Percentiles rank a stretch among this genome's conserved stretches.
Conservation (phyloP, 1,139 yeast species). For the Komagataea norvegica region DNA sequence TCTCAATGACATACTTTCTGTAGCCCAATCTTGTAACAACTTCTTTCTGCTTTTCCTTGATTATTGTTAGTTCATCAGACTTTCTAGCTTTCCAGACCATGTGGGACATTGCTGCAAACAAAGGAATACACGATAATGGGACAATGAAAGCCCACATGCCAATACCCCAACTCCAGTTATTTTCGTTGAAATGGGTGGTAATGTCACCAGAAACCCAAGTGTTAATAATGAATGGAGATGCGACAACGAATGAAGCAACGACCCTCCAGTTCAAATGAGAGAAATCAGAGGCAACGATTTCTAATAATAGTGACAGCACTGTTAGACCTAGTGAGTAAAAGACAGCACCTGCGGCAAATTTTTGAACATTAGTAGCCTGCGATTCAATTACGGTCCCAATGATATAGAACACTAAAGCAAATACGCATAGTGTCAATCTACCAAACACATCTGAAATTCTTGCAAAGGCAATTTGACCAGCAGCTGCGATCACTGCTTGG, state of each 20-base stretch:
- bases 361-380: slow-evolving; percentile 52
- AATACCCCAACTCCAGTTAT: slow-evolving; percentile 60
- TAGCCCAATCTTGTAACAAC: slow-evolving; percentile 25
- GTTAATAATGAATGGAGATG: slow-evolving; percentile 63
- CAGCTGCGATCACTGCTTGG: slow-evolving; percentile 61
- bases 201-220: slow-evolving; percentile 68
- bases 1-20: slow-evolving; percentile 27
- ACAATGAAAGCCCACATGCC: slow-evolving; percentile 74
- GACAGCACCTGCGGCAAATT: slow-evolving; percentile 67
- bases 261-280: slow-evolving; percentile 66
- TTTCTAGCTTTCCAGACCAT: slow-evolving; percentile 44
- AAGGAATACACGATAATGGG: slow-evolving; percentile 57
- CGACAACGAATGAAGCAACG: slow-evolving; percentile 54
- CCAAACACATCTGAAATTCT: slow-evolving; percentile 65
- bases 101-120: slow-evolving; percentile 45
- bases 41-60: slow-evolving; percentile 28
- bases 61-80: slow-evolving; percentile 32
- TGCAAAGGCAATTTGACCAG: slow-evolving; percentile 66
- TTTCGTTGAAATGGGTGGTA: slow-evolving; percentile 30
- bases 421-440: slow-evolving; percentile 48
- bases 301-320: slow-evolving; percentile 51
- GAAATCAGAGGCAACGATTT: slow-evolving; percentile 57
- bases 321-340: slow-evolving; percentile 66
- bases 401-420: slow-evolving; percentile 53
- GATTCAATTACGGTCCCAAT: slow-evolving; percentile 67